Evolutionary conservation across 2,329 filamentous ascomycete genomes (phyloP).

Genomic region (Zymoseptoria tritici): DNA sequence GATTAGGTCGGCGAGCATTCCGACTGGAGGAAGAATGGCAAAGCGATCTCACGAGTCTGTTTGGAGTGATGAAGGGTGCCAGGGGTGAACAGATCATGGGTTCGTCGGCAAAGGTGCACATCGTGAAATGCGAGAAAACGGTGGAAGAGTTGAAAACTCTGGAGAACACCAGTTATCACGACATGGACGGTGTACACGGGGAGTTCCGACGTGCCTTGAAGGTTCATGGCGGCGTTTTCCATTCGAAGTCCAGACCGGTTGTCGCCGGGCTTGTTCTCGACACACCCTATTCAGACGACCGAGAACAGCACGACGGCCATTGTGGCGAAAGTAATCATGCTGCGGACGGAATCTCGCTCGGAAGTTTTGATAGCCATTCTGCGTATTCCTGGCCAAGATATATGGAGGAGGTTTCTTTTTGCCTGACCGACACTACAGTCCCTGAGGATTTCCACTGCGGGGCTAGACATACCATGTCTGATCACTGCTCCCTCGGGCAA

Average conservation of each 20-base stretch:
- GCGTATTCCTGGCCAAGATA: conserved; percentile 15
- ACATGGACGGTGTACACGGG: conserved; percentile 17
- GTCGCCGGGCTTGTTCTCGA: conserved; percentile 29
- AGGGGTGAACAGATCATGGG: conserved; percentile 14
- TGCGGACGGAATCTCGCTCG: conserved; percentile 20
- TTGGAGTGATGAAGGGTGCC: neutral
- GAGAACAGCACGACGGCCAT: conserved; percentile 21
- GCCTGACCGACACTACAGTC: conserved; percentile 28
- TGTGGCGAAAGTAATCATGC: conserved; percentile 25
- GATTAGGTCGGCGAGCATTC: conserved; percentile 25
- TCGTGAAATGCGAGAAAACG: conserved; percentile 23
- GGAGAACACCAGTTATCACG: conserved; percentile 19
- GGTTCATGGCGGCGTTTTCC: conserved; percentile 22
- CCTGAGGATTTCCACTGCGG: conserved; percentile 33
- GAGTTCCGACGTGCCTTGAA: conserved; percentile 24
- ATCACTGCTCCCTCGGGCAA: conserved; percentile 39
- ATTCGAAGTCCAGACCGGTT: conserved; percentile 19
- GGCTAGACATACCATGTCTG: conserved; percentile 39
- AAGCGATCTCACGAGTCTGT: conserved; percentile 19
- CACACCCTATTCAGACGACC: conserved; percentile 21
- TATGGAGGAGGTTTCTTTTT: conserved; percentile 20
- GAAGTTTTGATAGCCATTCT: conserved; percentile 14
- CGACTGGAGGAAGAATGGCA: conserved; percentile 29
- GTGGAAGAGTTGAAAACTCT: conserved; percentile 20
- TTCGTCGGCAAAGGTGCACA: conserved; percentile 23